A percentile compares a stretch with the other conserved stretches of the same genome.
Conservation (phyloP, 176 grass and related monocot species). For the Oryza punctata region DNA sequence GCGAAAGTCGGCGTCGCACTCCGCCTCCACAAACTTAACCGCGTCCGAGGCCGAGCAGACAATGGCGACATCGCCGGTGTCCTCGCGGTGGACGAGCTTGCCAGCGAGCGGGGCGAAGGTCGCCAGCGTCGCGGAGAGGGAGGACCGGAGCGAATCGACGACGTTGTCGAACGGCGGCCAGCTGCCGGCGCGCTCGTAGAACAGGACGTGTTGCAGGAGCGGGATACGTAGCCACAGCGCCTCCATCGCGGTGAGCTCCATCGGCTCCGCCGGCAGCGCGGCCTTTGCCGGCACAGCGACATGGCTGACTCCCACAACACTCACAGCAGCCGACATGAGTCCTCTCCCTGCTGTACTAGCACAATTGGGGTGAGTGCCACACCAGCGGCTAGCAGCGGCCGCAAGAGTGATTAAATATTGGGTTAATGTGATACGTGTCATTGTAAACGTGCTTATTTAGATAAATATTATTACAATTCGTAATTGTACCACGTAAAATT, state of each 20-base stretch:
- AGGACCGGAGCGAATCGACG: constrained; percentile 20
- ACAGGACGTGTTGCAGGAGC: constrained; percentile 32
- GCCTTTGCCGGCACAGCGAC: constrained; percentile 8
- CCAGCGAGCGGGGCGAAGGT: constrained; percentile 44
- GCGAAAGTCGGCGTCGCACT: constrained; percentile 44
- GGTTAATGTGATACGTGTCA: too few species aligned
- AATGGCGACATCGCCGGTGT: constrained; percentile 43
- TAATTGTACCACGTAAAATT: too few species aligned
- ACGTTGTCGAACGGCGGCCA: constrained; percentile 33
- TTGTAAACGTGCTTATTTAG: too few species aligned
- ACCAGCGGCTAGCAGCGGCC: too few species aligned
- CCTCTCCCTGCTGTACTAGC: too few species aligned
- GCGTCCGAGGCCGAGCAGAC: constrained; percentile 23
- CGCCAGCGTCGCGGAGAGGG: constrained; percentile 23
- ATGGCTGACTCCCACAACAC: background rate
- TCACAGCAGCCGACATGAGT: too few species aligned
- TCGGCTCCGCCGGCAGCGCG: background rate
- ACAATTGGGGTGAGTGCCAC: too few species aligned
- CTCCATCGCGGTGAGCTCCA: constrained; percentile 45
- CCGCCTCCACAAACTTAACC: constrained; percentile 47
- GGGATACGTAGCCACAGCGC: constrained; percentile 1
- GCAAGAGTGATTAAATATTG: too few species aligned
- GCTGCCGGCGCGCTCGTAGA: constrained; percentile 19
- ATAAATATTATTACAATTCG: too few species aligned
- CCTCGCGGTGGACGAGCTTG: constrained; percentile 28